Percentiles rank a stretch among this genome's conserved stretches.
These are phyloP conservation scores for Sporothrix humicola DNA, from an alignment of 2,329 filamentous ascomycete genomes.

Conservation along the genomic window DNA sequence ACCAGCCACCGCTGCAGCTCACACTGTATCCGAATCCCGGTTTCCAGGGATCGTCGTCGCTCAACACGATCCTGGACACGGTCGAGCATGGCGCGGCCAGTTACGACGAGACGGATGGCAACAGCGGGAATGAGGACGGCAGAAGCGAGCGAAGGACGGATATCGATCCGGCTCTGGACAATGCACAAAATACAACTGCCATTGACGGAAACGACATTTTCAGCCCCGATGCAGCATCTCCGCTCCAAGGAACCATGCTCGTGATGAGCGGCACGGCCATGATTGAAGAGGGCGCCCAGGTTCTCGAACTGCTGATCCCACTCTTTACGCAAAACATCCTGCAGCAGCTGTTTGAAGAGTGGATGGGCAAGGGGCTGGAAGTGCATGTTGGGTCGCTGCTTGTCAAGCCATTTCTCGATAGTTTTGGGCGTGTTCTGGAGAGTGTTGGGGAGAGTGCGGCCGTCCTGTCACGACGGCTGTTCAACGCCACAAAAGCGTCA, in stretches of 20 bases:
- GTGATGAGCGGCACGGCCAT: conserved; percentile 32
- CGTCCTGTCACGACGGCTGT: conserved; percentile 27
- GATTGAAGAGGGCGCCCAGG: conserved; percentile 31
- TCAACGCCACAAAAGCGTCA: conserved; percentile 22
- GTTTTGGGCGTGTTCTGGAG: conserved; percentile 1
- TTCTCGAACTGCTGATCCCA: conserved; percentile 26
- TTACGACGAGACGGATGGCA: conserved; percentile 18
- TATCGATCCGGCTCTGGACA: background rate
- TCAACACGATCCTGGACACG: conserved; percentile 30
- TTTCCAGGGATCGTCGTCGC: conserved; percentile 30
- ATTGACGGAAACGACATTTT: background rate
- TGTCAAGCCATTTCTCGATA: conserved; percentile 28
- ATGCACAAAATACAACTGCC: background rate
- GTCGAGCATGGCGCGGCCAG: conserved; percentile 25
- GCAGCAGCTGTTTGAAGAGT: conserved; percentile 28
- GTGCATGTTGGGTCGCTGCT: conserved; percentile 30
- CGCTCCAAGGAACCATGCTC: conserved; percentile 17
- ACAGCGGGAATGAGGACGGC: background rate
- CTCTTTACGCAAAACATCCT: conserved; percentile 25
- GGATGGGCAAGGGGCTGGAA: conserved; percentile 32
- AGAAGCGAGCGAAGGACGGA: background rate
- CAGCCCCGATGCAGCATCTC: background rate
- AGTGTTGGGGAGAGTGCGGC: conserved; percentile 12
- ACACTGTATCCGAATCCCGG: conserved; percentile 32
- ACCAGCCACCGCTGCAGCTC: conserved; percentile 20